Base-by-base conservation (phyloP, 1,284 basidiomycete species). In the Malassezia vespertilionis region DNA sequence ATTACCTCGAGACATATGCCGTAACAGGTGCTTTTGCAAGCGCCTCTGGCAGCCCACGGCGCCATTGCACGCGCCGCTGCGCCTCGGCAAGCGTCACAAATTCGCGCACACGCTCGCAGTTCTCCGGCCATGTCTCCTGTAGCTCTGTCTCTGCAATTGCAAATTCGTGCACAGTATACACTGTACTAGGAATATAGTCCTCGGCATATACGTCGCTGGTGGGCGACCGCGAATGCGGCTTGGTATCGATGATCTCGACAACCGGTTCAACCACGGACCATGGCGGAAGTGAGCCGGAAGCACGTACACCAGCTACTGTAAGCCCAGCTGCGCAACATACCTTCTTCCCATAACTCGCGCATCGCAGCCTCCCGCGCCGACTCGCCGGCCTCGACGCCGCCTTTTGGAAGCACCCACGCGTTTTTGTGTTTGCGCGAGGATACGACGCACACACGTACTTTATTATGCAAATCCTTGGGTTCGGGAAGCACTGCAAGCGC, bases 281-380 rank as follows among this genome's bases (percentile, higher is more conserved):
- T 4, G 39, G 31, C 15, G 50, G 44, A 7, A 15, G 14, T 4
- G 40, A 30, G 2, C 18, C 14, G 5, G 38, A 11, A 2, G 30
- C 37, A 31, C 34, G 15, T 5, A 52, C 28, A 7, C 50, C 50
- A 8, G 44, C 50, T 49, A 21, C 31, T 15, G 30, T 33, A 11
- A 33, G n/a, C 36, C 24, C 20, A 17, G 15, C 14, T 23, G 4
- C 15, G 1, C 8, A 14, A 35, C 41, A 33, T 42, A 57, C 54
- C 58, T 53, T 69, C 65, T 43, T 69, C 65, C 56, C 58, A 62
- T 5, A 67, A 36, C 46, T 69, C 65, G 18, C 65, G 43, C 4
- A 51, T 26, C 1, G 65, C 65, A 11, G 64, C 61, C 35, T 53
- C 42, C 8, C 56, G 49, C 4, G 52, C 53, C 14, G 21, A 22